phyloP scores from a whole-genome alignment of 129 eudicot genomes.

The Solidago caesia region DNA sequence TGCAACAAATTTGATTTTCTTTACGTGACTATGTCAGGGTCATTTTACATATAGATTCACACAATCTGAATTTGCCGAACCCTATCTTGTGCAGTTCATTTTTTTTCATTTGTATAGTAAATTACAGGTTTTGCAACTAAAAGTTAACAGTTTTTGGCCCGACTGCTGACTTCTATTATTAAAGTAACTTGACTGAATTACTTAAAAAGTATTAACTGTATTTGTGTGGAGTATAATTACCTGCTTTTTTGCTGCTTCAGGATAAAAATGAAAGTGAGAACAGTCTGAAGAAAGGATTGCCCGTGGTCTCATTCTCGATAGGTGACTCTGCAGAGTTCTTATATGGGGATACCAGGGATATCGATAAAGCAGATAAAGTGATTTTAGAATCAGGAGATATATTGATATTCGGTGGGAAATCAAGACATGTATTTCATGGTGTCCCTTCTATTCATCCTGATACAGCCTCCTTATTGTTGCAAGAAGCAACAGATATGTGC shows the following conservation, averaged over 20 bases:
- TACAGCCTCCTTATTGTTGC: slow-evolving; percentile 50
- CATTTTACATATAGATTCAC: not conserved
- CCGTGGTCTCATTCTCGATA: slow-evolving; percentile 80
- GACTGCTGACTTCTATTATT: not conserved
- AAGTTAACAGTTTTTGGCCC: not conserved
- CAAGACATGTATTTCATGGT: slow-evolving; percentile 78
- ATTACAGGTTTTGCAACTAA: not conserved
- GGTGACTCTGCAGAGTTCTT: slow-evolving; percentile 86
- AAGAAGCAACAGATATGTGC: slow-evolving; percentile 47
- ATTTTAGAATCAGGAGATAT: slow-evolving; percentile 83
- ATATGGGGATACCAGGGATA: slow-evolving; percentile 52
- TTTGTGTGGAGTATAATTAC: not conserved
- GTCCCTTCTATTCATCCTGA: slow-evolving; percentile 43
- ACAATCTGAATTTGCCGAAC: not conserved
- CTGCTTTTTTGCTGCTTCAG: slow-evolving; percentile 35
- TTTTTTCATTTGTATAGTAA: not conserved
- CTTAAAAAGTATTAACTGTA: not conserved
- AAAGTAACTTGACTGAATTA: not conserved
- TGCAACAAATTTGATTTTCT: not conserved
- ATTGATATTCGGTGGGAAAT: slow-evolving; percentile 81
- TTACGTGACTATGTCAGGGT: not conserved
- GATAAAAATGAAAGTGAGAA: slow-evolving; percentile 71
- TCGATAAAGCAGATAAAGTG: slow-evolving; percentile 52
- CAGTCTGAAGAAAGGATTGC: slow-evolving; percentile 53
- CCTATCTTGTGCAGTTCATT: not conserved